A percentile compares a stretch with the other conserved stretches of the same genome.
Conservation (phyloP, 2,329 filamentous ascomycete species). For the Periconia digitata region DNA sequence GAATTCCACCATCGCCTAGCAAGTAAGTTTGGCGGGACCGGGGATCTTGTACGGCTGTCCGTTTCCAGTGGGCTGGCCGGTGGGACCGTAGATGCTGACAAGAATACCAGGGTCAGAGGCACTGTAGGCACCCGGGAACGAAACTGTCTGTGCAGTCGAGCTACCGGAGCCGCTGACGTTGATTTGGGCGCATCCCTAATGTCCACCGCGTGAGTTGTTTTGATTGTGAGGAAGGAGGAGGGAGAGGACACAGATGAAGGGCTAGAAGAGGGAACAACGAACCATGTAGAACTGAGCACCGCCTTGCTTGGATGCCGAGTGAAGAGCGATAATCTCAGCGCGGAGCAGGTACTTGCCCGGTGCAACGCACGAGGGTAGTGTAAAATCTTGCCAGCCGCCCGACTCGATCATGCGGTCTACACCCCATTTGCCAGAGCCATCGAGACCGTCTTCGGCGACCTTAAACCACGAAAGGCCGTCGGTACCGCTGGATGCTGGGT, state of each 20-base stretch:
- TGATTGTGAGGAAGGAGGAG: neutral
- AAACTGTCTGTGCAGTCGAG: conserved; percentile 38
- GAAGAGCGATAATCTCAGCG: conserved; percentile 46
- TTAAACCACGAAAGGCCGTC: conserved; percentile 48
- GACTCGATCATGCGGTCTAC: conserved; percentile 53
- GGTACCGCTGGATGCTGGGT: conserved; percentile 40
- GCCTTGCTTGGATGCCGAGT: conserved; percentile 30
- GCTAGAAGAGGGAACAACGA: neutral
- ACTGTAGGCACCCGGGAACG: conserved; percentile 46
- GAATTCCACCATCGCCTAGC: too few relatives aligned
- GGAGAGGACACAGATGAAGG: neutral
- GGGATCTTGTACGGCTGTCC: conserved; percentile 22
- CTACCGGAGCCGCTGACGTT: conserved; percentile 31
- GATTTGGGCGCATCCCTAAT: conserved; percentile 44
- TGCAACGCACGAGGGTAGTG: conserved; percentile 24
- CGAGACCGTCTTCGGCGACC: conserved; percentile 45
- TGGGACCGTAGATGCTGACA: conserved; percentile 19
- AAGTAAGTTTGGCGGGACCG: conserved; percentile 16
- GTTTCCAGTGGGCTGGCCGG: conserved; percentile 16
- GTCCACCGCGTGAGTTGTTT: conserved; percentile 3
- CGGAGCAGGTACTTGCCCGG: conserved; percentile 42
- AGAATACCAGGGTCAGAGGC: conserved; percentile 31
- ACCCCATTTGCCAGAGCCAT: conserved; percentile 48
- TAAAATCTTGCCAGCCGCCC: conserved; percentile 49
- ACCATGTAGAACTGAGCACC: conserved; percentile 43